Conservation (phyloP, 106 monocot species). For the Agapanthus africanus region DNA sequence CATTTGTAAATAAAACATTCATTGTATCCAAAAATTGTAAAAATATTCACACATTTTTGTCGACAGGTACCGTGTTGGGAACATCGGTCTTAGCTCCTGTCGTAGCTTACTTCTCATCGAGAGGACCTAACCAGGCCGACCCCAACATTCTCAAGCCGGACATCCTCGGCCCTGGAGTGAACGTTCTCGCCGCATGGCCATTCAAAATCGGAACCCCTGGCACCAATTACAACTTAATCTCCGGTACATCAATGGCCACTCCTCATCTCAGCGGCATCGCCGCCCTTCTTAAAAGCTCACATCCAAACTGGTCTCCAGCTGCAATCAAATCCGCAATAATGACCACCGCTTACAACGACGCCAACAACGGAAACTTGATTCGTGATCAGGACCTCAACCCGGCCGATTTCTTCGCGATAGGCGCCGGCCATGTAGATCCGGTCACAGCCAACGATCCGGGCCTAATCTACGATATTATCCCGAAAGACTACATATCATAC, state of each 20-base stretch:
- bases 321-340: constrained; percentile 16
- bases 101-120: constrained; percentile 10
- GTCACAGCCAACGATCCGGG: constrained; percentile 19
- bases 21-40: no score
- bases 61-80: constrained; percentile 2
- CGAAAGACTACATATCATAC: constrained; percentile 21
- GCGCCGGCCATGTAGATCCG: constrained; percentile 35
- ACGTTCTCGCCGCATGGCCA: constrained; percentile 13
- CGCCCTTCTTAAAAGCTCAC: neutral
- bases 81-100: neutral
- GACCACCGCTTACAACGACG: neutral
- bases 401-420: constrained; percentile 21
- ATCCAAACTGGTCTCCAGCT: constrained; percentile 14
- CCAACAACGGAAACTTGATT: constrained; percentile 10
- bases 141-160: constrained; percentile 14
- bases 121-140: constrained; percentile 10
- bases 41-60: no score
- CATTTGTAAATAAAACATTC: no score
- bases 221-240: neutral
- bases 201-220: neutral
- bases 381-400: constrained; percentile 2
- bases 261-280: constrained; percentile 12
- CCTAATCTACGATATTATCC: constrained; percentile 22
- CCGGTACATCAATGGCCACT: constrained; percentile 10
- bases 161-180: constrained; percentile 8